Evolutionary conservation across 352 stramenopile species (phyloP), one percentile per base, ranked within the genome.

Genomic region (Pythium sp.): DNA sequence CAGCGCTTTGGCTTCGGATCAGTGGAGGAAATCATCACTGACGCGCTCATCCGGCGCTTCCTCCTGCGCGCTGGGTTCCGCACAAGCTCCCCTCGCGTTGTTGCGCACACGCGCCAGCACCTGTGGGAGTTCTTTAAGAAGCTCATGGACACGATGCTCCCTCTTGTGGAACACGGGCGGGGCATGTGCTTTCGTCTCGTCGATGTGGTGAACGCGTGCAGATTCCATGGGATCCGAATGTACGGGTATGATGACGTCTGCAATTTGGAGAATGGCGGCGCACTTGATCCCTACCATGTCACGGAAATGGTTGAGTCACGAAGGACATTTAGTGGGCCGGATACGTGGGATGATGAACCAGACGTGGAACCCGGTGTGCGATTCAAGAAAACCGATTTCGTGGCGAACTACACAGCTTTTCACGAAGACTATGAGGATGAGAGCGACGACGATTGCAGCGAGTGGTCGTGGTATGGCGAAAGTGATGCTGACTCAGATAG

Each of bases 181-280:
- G 73, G 84, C 41, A 62, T 73, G 26, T 80, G 59, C 58, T 79
- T 94, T 53, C 72, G 72, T 11, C 70, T 93, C 20, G 68, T 81
- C n/a, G 81, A 95, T 46, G 86, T 94, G 38, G 72, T 93, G 68
- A 77, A 72, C 14, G 80, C 84, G 8, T 93, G 81, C 34, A 73
- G 78, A 30, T 70, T 87, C 58, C 83, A 87, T 49, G 84, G 84
- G 14, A 91, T 93, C 58, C 73, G 74, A 6, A 64, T 95, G 62
- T 95, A 95, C 51, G 87, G 87, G 55, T 93, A 91, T 70, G 84
- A 93, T 67, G 86, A 94, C 58, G 77, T 91, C 71, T 91, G 82
- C 64, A 57, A 81, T 55, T 57, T 94, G 28, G 72, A 75, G 55
- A 53, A 43, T 57, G 24, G 18, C 18, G 64, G 36, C 68, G 43